Evolutionary conservation across 495 filamentous ascomycete genomes (phyloP).

Genomic region (Tuber calosporum): DNA sequence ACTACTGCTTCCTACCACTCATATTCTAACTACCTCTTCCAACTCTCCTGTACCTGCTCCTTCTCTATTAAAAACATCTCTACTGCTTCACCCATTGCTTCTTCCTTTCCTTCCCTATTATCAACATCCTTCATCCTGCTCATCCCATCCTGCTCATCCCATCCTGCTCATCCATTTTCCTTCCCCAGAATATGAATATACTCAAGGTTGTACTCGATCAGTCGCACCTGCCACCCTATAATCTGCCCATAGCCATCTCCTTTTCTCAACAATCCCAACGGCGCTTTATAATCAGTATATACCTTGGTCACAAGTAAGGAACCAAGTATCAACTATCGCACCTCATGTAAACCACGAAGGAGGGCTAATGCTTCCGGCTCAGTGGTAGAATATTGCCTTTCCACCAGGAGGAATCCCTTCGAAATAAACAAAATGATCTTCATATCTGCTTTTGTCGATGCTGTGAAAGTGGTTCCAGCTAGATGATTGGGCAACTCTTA

Average conservation of each 20-base stretch:
- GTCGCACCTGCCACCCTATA: not conserved
- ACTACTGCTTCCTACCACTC: not conserved
- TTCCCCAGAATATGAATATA: not conserved
- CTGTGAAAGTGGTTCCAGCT: not conserved
- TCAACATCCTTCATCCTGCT: not conserved
- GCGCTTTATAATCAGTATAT: conserved; percentile 7
- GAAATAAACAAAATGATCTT: conserved; percentile 9
- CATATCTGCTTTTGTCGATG: not conserved
- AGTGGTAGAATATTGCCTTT: not conserved
- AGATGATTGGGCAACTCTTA: not conserved
- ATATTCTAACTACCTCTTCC: not conserved
- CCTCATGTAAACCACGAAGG: not conserved
- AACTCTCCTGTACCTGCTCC: not conserved
- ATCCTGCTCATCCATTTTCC: not conserved
- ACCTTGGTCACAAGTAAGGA: not conserved
- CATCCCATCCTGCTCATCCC: not conserved
- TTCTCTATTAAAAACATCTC: not conserved
- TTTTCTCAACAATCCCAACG: not conserved
- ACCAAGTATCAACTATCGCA: not conserved
- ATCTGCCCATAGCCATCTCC: not conserved
- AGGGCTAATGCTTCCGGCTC: conserved; percentile 1
- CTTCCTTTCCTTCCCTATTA: not conserved
- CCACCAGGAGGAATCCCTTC: not conserved
- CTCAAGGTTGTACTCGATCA: not conserved
- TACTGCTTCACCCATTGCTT: not conserved